Evolutionary conservation across 2,329 filamentous ascomycete genomes (phyloP), one percentile per base, ranked within the genome.

Genomic region (Aspergillus melleus): DNA sequence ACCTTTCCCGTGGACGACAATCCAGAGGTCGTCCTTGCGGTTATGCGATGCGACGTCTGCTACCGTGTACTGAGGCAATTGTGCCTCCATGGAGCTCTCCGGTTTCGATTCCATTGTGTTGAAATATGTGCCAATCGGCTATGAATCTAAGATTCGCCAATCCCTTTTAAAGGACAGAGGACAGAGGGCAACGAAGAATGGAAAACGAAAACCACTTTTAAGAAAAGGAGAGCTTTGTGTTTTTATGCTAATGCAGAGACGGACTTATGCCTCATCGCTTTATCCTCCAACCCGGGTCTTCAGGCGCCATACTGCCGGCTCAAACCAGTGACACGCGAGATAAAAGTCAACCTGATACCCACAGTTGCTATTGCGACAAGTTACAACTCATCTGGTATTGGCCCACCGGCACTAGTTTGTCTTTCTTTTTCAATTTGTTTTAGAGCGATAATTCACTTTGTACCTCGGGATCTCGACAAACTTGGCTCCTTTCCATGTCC

Each of bases 1-100:
- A 83, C 82, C 81, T 74, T 86, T 77, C 42, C 83, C 82, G 53
- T 86, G 82, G 29, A 87, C 79, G n/a, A 80, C 74, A 66, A 86
- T 78, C 84, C 84, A 87, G 10, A 79, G 68, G 67, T 86, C 81
- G 8, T 75, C 70, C 11, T 73, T 70, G 4, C 66, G 77, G 54
- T 78, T 83, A 69, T 87, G 85, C 29, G 72, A 71, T 10, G 81
- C 80, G 36, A 87, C 66, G 39, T 76, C 73, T n/a, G 70, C 64
- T 49, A 64, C 44, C n/a, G 66, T 66, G 55, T 66, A 69, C 49
- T 70, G 62, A 12, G 64, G 57, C 32, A 68, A 39, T 44, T 61
- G 62, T 12, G 55, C 22, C 49, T 63, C 55, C 22, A 49, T 42
- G n/a, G 19, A 11, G 10, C 6, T 49, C 22, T 22, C 16, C 1